Conservation (phyloP, 129 eudicot genomes). For the Centella asiatica region DNA sequence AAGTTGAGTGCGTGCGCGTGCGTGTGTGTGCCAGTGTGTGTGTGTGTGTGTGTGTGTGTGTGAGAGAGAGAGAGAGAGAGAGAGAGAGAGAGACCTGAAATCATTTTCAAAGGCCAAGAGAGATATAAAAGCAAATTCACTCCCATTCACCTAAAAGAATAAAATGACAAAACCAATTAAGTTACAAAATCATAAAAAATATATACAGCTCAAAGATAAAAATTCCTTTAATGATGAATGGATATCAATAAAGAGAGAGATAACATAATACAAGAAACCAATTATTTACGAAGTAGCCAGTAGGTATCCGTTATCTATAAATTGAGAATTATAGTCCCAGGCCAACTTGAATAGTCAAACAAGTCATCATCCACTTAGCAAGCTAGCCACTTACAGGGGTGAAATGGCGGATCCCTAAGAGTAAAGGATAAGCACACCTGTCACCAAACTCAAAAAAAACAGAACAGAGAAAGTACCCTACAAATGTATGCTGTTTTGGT, state of each 20-base stretch:
- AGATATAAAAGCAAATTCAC: conserved; percentile 78
- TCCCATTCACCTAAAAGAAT: conserved; percentile 55
- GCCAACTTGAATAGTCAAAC: not conserved
- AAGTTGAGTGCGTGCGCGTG: not conserved
- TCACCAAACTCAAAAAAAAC: too few relatives aligned
- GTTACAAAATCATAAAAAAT: conserved; percentile 4
- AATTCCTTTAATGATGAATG: conserved; percentile 1
- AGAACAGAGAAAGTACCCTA: too few relatives aligned
- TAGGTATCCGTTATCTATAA: not conserved
- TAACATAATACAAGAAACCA: not conserved
- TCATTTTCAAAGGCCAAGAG: conserved; percentile 83
- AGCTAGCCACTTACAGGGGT: not conserved
- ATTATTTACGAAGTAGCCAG: not conserved
- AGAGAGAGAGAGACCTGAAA: conserved; percentile 63
- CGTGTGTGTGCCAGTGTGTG: not conserved
- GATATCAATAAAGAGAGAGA: not conserved
- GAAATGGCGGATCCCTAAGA: too few relatives aligned
- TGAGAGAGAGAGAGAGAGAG: conserved; percentile 16
- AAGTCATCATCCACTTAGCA: not conserved
- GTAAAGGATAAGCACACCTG: too few relatives aligned
- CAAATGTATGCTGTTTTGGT: too few relatives aligned
- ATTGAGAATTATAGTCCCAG: not conserved
- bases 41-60: not conserved
- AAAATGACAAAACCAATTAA: conserved; percentile 1
- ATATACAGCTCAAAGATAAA: conserved; percentile 10